Base-by-base conservation (phyloP, 208 protist species). In the Leishmania braziliensis region DNA sequence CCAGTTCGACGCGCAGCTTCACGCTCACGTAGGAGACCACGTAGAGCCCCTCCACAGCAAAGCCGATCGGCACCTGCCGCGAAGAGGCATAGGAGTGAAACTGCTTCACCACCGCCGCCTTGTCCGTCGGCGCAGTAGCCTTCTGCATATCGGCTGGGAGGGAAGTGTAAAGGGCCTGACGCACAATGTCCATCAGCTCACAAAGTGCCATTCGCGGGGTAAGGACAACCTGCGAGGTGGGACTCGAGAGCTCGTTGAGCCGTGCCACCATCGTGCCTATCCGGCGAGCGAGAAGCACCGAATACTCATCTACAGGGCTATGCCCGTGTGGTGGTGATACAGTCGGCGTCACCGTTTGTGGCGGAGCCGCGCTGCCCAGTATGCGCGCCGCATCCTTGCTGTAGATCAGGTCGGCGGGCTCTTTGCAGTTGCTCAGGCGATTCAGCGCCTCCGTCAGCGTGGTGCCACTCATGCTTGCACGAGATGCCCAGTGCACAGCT, bases 1-100 rank as follows among this genome's bases (percentile, higher is more conserved):
- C 82, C 70, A 92, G 78, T 83, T 96, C 93, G 23, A 93, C 71
- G 29, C 89, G 88, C 60, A 96, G 86, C 81, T 93, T 92, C 39
- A 89, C 85, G 69, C 90, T 93, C 26, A 92, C 89, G 77, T 90
- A 95, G 50, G 87, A 81, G 0, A 92, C 79, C 20, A 78, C 76
- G 80, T 91, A 86, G 60, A 94, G 85, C 0, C 85, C 86, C 79
- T 93, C 88, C 39, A 89, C 82, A 6, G 92, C 85, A 18, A 81
- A 84, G 50, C 85, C 85, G 4, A 91, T 75, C 29, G 90, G 91
- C 50, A 93, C 83, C 20, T 73, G 78, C 39, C 93, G 85, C 16
- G 90, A 75, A 6, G 88, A 88, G 16, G 85, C 75, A 33, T 85
- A 87, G 48, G 73, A 39, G 54, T 70, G 76, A 63, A 84, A 84